Evolutionary conservation across 306 rosid species (phyloP), one percentile per base, ranked within the genome.

Genomic region (Cucurbita argyrosperma): DNA sequence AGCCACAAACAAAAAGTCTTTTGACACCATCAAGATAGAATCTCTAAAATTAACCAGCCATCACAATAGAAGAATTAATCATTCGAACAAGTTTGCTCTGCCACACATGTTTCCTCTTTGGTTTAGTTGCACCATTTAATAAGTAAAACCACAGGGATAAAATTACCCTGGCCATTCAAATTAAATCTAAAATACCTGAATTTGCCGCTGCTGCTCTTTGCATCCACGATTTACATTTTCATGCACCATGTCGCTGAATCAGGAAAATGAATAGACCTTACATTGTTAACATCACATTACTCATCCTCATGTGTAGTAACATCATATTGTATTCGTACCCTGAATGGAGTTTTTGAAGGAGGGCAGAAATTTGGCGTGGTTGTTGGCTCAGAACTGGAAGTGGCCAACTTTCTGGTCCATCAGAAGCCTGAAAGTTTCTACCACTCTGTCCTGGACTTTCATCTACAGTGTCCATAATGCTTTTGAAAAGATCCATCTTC

Each of bases 161-260:
- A 52, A 6, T 38, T 51, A 13, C 59, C 18, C 61, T 23, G 58
- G 18, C 14, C 61, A 67, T 66, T 15, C 74, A 64, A 64, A 76
- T 23, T 50, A 49, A 57, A 8, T 68, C 14, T 30, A 50, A 73
- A 69, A 66, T 84, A 94, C 98, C 97, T 94, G 96, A 85, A 94
- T 85, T 85, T 94, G 95, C 51, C 96, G 90, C 5, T 94, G 98
- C 80, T 90, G 98, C 80, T 91, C 96, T 85, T 89, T 94, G 90
- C 97, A 94, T 76, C 87, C 95, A 46, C 88, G 87, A 53, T 83
- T 84, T 60, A 91, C 99, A 82, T 76, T 83, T 80, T 89, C 99
- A 72, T 88, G 90, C 40, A 91, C 85, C 84, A 86, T 75, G 79
- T 91, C 97, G 86, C 99, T 94, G 80, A 57, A 78, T 52, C 56